Conservation (phyloP, 2,329 filamentous ascomycete species). For the Ciborinia camelliae region DNA sequence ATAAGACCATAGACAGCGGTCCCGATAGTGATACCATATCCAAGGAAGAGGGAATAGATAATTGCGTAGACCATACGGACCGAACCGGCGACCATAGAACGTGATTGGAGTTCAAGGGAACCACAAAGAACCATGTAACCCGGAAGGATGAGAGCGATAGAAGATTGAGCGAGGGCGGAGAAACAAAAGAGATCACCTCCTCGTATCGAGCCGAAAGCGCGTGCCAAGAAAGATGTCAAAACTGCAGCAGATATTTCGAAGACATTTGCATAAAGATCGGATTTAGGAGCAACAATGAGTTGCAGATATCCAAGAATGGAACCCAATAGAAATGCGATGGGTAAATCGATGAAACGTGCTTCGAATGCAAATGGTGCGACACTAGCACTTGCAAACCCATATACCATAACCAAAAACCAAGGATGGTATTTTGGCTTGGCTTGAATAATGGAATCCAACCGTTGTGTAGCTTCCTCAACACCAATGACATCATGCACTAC, state of each 20-base stretch:
- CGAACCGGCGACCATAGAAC: constrained; percentile 53
- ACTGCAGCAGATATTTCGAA: constrained; percentile 62
- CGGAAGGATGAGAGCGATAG: constrained; percentile 63
- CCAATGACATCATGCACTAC: constrained; percentile 75
- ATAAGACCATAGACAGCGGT: constrained; percentile 53
- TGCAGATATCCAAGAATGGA: constrained; percentile 68
- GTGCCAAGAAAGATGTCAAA: constrained; percentile 58
- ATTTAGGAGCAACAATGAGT: constrained; percentile 64
- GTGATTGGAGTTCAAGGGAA: constrained; percentile 54
- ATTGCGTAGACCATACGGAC: constrained; percentile 58
- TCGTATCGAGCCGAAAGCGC: constrained; percentile 59
- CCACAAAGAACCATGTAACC: constrained; percentile 61
- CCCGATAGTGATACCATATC: constrained; percentile 56
- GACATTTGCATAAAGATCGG: constrained; percentile 64
- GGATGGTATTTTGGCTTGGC: constrained; percentile 47
- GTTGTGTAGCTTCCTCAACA: constrained; percentile 64
- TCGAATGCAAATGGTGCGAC: constrained; percentile 75
- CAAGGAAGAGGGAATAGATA: constrained; percentile 55
- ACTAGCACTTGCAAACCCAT: constrained; percentile 67
- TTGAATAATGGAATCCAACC: constrained; percentile 54
- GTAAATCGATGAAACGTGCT: constrained; percentile 68
- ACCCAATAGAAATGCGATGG: constrained; percentile 67
- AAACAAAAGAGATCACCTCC: constrained; percentile 56
- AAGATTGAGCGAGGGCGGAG: constrained; percentile 60
- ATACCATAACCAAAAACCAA: constrained; percentile 58